Evolutionary conservation across 257 asterid species (phyloP).

Genomic region (Lavandula angustifolia): DNA sequence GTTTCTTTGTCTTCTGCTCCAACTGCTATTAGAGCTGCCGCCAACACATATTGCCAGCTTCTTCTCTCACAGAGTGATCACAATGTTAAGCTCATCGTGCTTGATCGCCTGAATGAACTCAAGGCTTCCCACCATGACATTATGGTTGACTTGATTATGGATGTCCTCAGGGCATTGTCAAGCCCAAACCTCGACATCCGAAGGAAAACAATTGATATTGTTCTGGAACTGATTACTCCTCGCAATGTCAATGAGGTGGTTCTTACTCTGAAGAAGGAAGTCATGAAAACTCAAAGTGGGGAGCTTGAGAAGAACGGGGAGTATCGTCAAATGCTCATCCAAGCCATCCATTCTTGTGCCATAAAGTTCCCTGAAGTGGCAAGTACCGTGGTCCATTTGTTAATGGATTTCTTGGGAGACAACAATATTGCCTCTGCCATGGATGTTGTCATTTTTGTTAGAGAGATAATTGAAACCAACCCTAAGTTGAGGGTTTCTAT

Average conservation of each 20-base stretch:
- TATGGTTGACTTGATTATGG: slow-evolving; percentile 92
- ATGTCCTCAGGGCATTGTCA: slow-evolving; percentile 83
- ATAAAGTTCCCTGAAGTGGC: slow-evolving; percentile 96
- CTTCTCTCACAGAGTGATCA: slow-evolving; percentile 92
- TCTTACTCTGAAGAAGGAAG: slow-evolving; percentile 90
- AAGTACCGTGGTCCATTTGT: slow-evolving; percentile 87
- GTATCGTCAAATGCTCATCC: slow-evolving; percentile 94
- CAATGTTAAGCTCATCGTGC: slow-evolving; percentile 85
- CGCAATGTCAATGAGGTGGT: slow-evolving; percentile 88
- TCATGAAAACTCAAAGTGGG: slow-evolving; percentile 87
- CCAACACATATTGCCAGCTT: slow-evolving; percentile 89
- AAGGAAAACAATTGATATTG: slow-evolving; percentile 90
- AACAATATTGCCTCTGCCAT: slow-evolving; percentile 87
- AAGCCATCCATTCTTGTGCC: slow-evolving; percentile 95
- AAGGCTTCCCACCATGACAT: slow-evolving; percentile 77
- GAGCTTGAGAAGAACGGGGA: slow-evolving; percentile 94
- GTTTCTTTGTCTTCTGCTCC: slow-evolving; percentile 95
- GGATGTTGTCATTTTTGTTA: slow-evolving; percentile 83
- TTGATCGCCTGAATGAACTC: slow-evolving; percentile 83
- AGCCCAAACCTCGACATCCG: slow-evolving; percentile 90
- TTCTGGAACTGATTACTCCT: slow-evolving; percentile 85
- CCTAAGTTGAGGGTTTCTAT: slow-evolving; percentile 87
- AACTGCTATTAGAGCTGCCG: slow-evolving; percentile 89
- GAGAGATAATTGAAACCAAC: slow-evolving; percentile 93
- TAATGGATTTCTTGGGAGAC: slow-evolving; percentile 99